Evolutionary conservation across 169 alveolate species (phyloP), one percentile per base, ranked within the genome.

Genomic region (Hepatocystis sp.): DNA sequence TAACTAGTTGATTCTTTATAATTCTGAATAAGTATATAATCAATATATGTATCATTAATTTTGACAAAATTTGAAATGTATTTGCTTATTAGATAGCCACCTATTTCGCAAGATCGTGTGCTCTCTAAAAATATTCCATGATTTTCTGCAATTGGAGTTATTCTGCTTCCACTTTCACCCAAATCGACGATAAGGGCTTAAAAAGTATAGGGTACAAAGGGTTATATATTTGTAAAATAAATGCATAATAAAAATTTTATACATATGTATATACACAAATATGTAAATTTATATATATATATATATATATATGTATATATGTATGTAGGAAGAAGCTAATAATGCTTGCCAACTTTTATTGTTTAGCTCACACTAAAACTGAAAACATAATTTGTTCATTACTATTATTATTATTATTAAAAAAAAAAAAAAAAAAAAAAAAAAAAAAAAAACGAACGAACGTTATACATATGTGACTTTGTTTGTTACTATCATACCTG

Each of bases 11-110:
- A 34, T 53, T 81, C 89, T 81, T 81, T 81, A 81, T 81, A 81
- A 32, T 81, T 52, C 46, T 81, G 89, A 25, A 63, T 55, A 8
- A 81, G 66, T 36, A 65, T 81, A 42, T 60, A 81, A 53, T 81
- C 84, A 32, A 81, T 40, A 39, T 81, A 30, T 7, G 19, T 63
- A 25, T 81, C 89, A 36, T 81, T 64, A 3, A 60, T 53, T 61
- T 81, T 81, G 11, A 81, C 78, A 81, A 81, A 81, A 28, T 63
- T 53, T 17, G 89, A 81, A 55, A 81, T 81, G 39, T 81, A 81
- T 36, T 81, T 81, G 34, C 61, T 81, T 61, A 81, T 81, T 47
- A 81, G 39, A 28, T 81, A 30, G 2, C 89, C 89, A n/a, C 84
- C 66, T 21, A 81, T 81, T 61, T 81, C 89, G 52, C 67, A 15